phyloP scores from a whole-genome alignment of 148 eudicot genomes.

The Vaccinium darrowii region DNA sequence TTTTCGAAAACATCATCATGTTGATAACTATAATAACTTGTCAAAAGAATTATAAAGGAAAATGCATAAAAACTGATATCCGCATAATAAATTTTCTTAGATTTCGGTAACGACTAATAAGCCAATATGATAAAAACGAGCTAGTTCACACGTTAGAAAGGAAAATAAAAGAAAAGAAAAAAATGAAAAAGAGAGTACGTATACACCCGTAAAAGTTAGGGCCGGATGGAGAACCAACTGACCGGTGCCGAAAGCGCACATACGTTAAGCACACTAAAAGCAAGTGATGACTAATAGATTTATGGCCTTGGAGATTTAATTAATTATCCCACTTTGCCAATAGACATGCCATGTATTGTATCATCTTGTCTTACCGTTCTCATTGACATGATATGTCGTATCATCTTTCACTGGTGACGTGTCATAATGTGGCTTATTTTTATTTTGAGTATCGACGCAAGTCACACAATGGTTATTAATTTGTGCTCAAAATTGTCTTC shows the following conservation, averaged over 20 bases:
- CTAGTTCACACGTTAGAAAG: background rate
- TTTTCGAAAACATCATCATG: background rate
- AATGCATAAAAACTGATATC: background rate
- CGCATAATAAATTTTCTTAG: background rate
- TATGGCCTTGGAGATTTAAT: background rate
- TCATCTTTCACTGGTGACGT: background rate
- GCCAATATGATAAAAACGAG: background rate
- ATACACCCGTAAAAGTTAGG: background rate
- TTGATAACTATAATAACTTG: background rate
- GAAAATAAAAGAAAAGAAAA: background rate
- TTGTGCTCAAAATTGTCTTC: background rate
- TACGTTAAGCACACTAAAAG: background rate
- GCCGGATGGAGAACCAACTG: background rate
- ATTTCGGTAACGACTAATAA: background rate
- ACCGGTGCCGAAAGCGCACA: background rate
- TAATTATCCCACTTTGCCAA: background rate
- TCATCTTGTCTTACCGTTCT: background rate
- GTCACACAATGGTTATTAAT: no score
- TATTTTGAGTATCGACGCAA: no score
- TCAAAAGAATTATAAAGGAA: background rate
- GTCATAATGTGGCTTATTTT: background rate
- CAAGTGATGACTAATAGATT: background rate
- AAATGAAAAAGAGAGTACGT: no score
- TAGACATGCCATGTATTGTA: background rate
- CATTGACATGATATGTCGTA: background rate